Conservation (phyloP, 139 green algal genomes). For the Closterium sp. region DNA sequence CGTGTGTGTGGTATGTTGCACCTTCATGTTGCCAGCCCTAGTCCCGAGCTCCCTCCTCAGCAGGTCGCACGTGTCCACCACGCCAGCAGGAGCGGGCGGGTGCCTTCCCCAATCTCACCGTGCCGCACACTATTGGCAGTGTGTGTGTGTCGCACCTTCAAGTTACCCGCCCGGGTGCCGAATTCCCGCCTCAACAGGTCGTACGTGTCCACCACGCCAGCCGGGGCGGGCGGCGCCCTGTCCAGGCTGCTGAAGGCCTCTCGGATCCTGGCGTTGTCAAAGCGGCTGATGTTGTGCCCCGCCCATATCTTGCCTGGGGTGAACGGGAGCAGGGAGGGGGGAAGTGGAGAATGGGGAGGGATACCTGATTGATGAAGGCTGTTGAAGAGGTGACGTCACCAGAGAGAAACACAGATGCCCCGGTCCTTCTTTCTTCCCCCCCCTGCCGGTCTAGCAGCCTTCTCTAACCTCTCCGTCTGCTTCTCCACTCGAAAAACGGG, state of each 20-base stretch:
- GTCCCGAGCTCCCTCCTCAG: constrained; percentile 14
- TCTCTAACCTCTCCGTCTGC: no score
- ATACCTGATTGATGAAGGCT: not conserved
- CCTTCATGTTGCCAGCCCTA: constrained; percentile 33
- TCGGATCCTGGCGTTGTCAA: constrained; percentile 31
- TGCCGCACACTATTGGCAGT: no score
- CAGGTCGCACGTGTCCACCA: constrained; percentile 37
- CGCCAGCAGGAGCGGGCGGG: constrained; percentile 11
- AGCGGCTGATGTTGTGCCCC: constrained; percentile 42
- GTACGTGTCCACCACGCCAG: constrained; percentile 38
- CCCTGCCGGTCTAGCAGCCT: no score
- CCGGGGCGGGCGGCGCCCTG: constrained; percentile 1
- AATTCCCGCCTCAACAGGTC: constrained; percentile 25
- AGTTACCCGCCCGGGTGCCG: constrained; percentile 17
- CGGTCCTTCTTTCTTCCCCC: no score
- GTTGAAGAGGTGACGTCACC: not conserved
- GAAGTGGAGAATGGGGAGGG: not conserved
- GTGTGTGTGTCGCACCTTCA: constrained; percentile 44
- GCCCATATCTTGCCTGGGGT: constrained; percentile 35
- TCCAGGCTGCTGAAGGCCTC: not conserved
- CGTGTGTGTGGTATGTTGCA: constrained; percentile 10
- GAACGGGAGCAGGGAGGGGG: not conserved
- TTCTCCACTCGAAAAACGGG: no score
- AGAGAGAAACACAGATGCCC: no score
- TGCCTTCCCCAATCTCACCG: no score